Evolutionary conservation across 2,329 filamentous ascomycete genomes (phyloP).

Genomic region (Fusarium tjaetaba): DNA sequence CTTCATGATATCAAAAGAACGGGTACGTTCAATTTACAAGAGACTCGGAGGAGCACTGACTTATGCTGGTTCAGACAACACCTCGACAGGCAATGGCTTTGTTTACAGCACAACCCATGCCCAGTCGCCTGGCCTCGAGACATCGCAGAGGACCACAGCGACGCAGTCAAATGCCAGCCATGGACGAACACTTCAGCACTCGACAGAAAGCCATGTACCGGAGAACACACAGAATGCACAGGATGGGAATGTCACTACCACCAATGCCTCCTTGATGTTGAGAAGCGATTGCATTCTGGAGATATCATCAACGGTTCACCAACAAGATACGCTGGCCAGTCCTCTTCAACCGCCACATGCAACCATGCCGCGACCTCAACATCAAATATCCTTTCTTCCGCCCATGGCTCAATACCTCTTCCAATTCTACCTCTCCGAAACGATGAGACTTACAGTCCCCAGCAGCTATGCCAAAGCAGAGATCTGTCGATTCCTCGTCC

Average conservation of each 20-base stretch:
- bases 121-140: accelerated
- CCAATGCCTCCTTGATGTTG: neutral
- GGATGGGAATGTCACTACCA: too few species aligned
- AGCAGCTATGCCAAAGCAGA: constrained; percentile 19
- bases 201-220: accelerated
- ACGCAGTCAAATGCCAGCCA: neutral
- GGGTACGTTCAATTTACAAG: neutral
- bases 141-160: too few species aligned
- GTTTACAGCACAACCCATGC: neutral
- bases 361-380: neutral
- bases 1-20: constrained; percentile 1
- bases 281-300: neutral
- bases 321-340: too few species aligned
- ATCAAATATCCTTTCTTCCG: neutral
- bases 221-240: accelerated
- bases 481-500: constrained; percentile 29
- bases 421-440: constrained; percentile 30
- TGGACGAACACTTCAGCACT: too few species aligned
- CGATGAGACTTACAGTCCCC: constrained; percentile 29
- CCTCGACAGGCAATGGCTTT: constrained; percentile 2
- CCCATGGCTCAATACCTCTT: constrained; percentile 24
- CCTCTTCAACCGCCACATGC: too few species aligned
- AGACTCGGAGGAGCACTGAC: neutral
- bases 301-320: neutral
- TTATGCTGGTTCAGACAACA: neutral